Evolutionary conservation across 2,329 filamentous ascomycete genomes (phyloP), one percentile per base, ranked within the genome.

Genomic region (Cladorrhinum sp.): DNA sequence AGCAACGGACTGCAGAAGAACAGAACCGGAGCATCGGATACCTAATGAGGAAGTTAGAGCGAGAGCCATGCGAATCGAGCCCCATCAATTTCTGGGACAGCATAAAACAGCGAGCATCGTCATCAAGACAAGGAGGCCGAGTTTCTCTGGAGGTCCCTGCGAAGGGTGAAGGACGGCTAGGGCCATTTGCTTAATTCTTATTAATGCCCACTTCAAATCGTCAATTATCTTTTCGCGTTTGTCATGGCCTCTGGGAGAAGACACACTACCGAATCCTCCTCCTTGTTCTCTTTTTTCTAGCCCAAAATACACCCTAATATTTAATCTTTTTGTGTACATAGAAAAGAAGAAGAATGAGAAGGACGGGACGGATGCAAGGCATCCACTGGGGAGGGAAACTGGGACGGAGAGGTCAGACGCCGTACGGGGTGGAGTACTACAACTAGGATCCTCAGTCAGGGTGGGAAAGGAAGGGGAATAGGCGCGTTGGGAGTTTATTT

Each of bases 271-370:
- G 26, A n/a, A 12, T 21, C n/a, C 26, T 42, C 55, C 55, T 16
- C 4, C 9, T 52, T 48, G 26, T 30, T 30, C 26, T 30, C 26
- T 16, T 36, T 36, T 9, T 36, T 36, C 9, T 36, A 36, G 33
- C 33, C 33, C 33, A 3, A 36, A 36, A 36, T 36, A 66, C 59
- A 64, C 62, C 58, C 61, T 72, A 72, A 72, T 72, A 69, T 67
- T 62, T 72, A 72, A 72, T 72, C 57, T 63, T 65, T 61, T 65
- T 33, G 62, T 71, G 68, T 71, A 70, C 65, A 70, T 71, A 69
- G 62, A n/a, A 55, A 63, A 30, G 8, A 55, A 36, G 51, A 20
- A 52, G 49, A n/a, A 53, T 20, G n/a, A 28, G 26, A 28, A 28
- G 26, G 26, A 28, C 4, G 9, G 26, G 9, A 57, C 33, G 26